A percentile compares a stretch with the other conserved stretches of the same genome.
Evolutionary conservation across 1,139 yeast species (phyloP).

Genomic region (Candida glucosophila): DNA sequence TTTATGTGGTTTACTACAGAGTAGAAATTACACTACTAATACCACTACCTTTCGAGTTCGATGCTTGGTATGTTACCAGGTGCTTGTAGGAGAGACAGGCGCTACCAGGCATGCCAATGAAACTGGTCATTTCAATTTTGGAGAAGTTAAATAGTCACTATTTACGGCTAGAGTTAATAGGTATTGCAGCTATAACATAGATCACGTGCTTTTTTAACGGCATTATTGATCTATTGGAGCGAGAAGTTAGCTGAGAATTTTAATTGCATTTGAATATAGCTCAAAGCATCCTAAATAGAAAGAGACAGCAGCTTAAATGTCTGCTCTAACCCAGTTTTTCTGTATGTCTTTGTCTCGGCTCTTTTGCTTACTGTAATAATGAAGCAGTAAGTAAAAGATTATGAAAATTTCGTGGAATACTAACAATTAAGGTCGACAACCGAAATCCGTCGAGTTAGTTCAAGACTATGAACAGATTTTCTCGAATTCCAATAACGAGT

Average conservation of each 20-base stretch:
- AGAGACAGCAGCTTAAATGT: too few species aligned
- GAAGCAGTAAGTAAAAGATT: too few species aligned
- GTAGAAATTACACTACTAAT: slow-evolving; percentile 56
- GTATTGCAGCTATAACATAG: too few species aligned
- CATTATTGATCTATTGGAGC: too few species aligned
- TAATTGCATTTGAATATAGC: too few species aligned
- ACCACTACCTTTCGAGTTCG: slow-evolving; percentile 51
- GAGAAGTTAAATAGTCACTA: slow-evolving; percentile 41
- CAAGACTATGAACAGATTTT: slow-evolving; percentile 37
- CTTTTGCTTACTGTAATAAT: too few species aligned
- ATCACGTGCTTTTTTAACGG: too few species aligned
- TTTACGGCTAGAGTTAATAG: too few species aligned
- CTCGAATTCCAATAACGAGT: slow-evolving; percentile 31
- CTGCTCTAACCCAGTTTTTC: too few species aligned
- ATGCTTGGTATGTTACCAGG: slow-evolving; percentile 48
- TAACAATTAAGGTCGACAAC: slow-evolving; percentile 44
- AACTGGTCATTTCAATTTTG: slow-evolving; percentile 59
- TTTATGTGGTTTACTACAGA: slow-evolving; percentile 40
- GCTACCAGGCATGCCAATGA: slow-evolving; percentile 59
- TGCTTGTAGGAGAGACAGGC: slow-evolving; percentile 56
- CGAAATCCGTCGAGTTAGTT: slow-evolving; percentile 51
- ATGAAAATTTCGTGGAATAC: slow-evolving; percentile 6
- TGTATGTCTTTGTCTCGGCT: too few species aligned
- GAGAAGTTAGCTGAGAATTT: too few species aligned
- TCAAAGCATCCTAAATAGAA: too few species aligned